A percentile compares a stretch with the other conserved stretches of the same genome.
These are phyloP conservation scores for Diaporthe longicolla DNA, from an alignment of 2,329 filamentous ascomycete genomes.

Conservation along the genomic window DNA sequence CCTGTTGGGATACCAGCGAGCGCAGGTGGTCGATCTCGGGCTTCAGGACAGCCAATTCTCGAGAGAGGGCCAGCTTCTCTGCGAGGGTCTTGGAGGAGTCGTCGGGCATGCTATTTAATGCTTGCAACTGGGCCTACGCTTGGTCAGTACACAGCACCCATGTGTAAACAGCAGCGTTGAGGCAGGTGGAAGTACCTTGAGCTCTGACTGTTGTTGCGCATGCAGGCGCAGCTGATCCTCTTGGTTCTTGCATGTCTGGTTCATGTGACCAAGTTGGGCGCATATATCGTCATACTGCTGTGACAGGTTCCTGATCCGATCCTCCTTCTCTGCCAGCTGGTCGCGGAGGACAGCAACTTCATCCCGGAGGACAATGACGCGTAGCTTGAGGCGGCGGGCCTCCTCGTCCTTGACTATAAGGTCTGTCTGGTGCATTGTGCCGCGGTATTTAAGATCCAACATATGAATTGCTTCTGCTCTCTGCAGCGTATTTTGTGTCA, in stretches of 20 bases:
- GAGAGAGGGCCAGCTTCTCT: conserved; percentile 67
- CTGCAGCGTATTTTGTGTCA: conserved; percentile 49
- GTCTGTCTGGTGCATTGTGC: conserved; percentile 74
- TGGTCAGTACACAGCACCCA: conserved; percentile 43
- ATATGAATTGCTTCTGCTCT: conserved; percentile 62
- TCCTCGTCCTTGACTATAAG: conserved; percentile 82
- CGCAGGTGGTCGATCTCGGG: conserved; percentile 70
- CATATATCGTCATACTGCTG: conserved; percentile 57
- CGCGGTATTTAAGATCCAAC: conserved; percentile 80
- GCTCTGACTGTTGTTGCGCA: conserved; percentile 61
- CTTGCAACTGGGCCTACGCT: conserved; percentile 76
- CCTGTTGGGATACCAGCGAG: conserved; percentile 70
- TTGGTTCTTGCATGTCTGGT: conserved; percentile 59
- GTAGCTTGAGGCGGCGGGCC: conserved; percentile 77
- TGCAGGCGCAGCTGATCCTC: conserved; percentile 65
- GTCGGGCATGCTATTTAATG: conserved; percentile 75
- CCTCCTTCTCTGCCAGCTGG: conserved; percentile 71
- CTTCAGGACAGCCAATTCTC: conserved; percentile 66
- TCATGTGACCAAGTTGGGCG: conserved; percentile 59
- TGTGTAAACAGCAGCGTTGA: background rate
- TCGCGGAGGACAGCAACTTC: conserved; percentile 79
- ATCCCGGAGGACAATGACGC: conserved; percentile 79
- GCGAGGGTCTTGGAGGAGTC: conserved; percentile 79
- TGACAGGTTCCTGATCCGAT: conserved; percentile 66
- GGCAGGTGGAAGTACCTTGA: conserved; percentile 57